Percentiles rank a stretch among this genome's conserved stretches.
Conservation (phyloP, 352 stramenopile genomes). For the Hyaloperonospora brassicae region DNA sequence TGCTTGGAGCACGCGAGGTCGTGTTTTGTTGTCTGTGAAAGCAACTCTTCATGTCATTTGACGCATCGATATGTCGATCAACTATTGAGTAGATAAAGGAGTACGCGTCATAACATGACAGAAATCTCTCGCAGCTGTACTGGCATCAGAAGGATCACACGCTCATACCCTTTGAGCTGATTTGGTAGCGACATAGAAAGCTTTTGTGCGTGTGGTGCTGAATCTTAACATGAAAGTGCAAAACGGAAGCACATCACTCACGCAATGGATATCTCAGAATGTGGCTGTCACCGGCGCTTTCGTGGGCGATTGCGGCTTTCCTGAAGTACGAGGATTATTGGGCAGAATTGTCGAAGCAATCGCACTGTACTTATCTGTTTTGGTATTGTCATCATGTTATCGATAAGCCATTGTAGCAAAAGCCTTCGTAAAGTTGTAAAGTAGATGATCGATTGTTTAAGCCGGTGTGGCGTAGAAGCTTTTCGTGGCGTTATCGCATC, state of each 20-base stretch:
- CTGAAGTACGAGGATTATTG: constrained; percentile 25
- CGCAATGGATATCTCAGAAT: not conserved
- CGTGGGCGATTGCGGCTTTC: constrained; percentile 34
- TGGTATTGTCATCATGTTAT: constrained; percentile 23
- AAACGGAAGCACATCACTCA: constrained; percentile 30
- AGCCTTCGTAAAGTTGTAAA: constrained; percentile 17
- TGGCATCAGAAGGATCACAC: constrained; percentile 42
- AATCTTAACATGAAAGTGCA: constrained; percentile 8
- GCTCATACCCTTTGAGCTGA: constrained; percentile 28
- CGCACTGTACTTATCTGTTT: constrained; percentile 21
- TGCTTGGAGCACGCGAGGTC: constrained; percentile 27
- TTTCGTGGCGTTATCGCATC: constrained; percentile 16
- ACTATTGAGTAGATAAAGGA: constrained; percentile 45
- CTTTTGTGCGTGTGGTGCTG: constrained; percentile 11
- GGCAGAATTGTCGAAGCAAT: constrained; percentile 7
- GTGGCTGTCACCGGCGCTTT: constrained; percentile 23
- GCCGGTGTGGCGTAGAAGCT: constrained; percentile 18
- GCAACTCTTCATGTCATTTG: constrained; percentile 44
- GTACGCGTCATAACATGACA: constrained; percentile 22
- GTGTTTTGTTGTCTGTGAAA: constrained; percentile 37
- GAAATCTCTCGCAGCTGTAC: constrained; percentile 22
- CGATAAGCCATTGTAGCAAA: constrained; percentile 7
- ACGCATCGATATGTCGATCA: constrained; percentile 28
- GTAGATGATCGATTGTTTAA: constrained; percentile 18
- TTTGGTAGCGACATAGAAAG: constrained; percentile 27